Base-by-base conservation (phyloP, 768 basidiomycete species). In the Tylopilus balloui region DNA sequence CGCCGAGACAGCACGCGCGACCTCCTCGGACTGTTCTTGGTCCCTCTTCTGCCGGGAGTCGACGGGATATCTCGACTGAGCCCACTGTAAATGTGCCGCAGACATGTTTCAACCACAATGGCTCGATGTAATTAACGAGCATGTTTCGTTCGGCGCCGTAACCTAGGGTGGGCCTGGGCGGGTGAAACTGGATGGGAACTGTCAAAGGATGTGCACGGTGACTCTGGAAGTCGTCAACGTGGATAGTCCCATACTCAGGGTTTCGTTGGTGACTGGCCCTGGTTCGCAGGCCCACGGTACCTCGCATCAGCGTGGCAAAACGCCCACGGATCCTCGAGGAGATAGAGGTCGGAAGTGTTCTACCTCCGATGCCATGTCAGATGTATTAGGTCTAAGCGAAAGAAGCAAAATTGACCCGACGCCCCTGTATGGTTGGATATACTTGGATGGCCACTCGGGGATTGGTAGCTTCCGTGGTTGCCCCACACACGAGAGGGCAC, bases 301-400 rank as follows among this genome's bases (percentile, higher is more conserved):
- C 38, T 17, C 23, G 19, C 9, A 20, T 19, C 35, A 36, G 25
- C 31, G 13, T 27, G 35, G 44, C 21, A 24, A 15, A 27, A 29
- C 23, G n/a, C 23, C 28, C 19, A 14, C 1, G 27, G 15, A n/a
- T 27, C 15, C 32, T 62, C 51, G 54, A n/a, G 57, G n/a, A 12
- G 40, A 53, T 59, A n/a, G 32, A 48, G 50, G 62, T 63, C 62
- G 62, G 62, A 52, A 61, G 17, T 34, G 36, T 57, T 51, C 42
- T 17, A 53, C 58, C 58, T 44, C 62, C 62, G 60, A 54, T 50
- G 28, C 32, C 31, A 32, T n/a, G n/a, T n/a, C n/a, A n/a, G n/a
- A n/a, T n/a, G n/a, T n/a, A n/a, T n/a, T n/a, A n/a, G 27, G 42
- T 11, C 23, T 45, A 57, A 41, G 42, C 54, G 42, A 62, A 52